A percentile compares a stretch with the other conserved stretches of the same genome.
Evolutionary conservation across 1,284 basidiomycete genomes (phyloP).

Genomic region (Ceratobasidium sp.): DNA sequence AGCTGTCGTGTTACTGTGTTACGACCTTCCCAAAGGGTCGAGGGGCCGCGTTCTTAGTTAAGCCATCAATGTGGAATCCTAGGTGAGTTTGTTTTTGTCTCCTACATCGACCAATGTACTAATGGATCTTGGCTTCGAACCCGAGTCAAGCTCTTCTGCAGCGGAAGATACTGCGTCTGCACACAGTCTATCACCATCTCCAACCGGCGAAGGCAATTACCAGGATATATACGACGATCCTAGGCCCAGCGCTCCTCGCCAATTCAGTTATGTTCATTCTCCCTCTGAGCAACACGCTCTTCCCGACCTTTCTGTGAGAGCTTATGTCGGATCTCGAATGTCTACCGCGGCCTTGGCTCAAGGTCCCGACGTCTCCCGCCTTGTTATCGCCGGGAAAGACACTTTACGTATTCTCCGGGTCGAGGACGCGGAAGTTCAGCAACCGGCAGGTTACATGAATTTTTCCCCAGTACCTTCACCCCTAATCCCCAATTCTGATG

Average conservation of each 20-base stretch:
- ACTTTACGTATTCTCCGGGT: constrained; percentile 60
- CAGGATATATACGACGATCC: constrained; percentile 48
- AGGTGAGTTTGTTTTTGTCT: constrained; percentile 33
- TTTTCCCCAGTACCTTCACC: constrained; percentile 26
- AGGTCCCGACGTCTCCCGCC: constrained; percentile 70
- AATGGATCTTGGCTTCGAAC: constrained; percentile 32
- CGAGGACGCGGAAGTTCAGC: constrained; percentile 10
- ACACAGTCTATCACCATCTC: constrained; percentile 36
- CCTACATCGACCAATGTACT: constrained; percentile 33
- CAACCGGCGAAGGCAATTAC: constrained; percentile 31
- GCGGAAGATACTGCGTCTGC: constrained; percentile 31
- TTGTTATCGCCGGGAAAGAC: constrained; percentile 78
- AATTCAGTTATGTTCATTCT: constrained; percentile 28
- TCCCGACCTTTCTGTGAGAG: constrained; percentile 46
- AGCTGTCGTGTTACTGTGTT: constrained; percentile 40
- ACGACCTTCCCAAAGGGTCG: constrained; percentile 44
- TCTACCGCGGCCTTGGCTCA: constrained; percentile 62
- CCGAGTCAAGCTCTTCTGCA: constrained; percentile 38
- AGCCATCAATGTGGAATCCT: constrained; percentile 43
- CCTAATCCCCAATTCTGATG: constrained; percentile 3
- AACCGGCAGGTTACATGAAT: constrained; percentile 33
- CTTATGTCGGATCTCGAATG: constrained; percentile 35
- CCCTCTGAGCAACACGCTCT: constrained; percentile 21
- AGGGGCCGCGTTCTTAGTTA: constrained; percentile 32
- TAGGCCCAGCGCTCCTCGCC: constrained; percentile 36